Evolutionary conservation across 345 rosid genomes (phyloP), one percentile per base, ranked within the genome.

Genomic region (Citrus medica): DNA sequence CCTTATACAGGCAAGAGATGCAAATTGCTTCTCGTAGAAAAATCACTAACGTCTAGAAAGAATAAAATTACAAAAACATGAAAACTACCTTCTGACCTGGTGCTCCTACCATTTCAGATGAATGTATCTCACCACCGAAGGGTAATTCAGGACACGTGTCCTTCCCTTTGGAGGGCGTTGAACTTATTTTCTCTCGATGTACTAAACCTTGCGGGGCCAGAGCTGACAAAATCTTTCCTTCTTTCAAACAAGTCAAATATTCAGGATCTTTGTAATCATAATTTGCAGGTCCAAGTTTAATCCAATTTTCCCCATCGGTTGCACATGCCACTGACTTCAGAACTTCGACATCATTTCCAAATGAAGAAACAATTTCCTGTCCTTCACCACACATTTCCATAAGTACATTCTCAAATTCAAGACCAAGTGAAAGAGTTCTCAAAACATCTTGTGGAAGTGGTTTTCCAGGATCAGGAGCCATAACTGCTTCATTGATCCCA

Each of bases 401-500:
- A 48, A 92, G 71, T 76, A 82, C 77, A 77, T 79, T 76, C 81
- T 89, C 90, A 86, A 86, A 84, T 75, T 87, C 92, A 77, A 82
- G 78, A 82, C 83, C 88, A 80, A 66, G 79, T 53, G 89, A 91
- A 76, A 93, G 78, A 76, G 82, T 81, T 89, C 83, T 94, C 84
- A 95, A 65, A 85, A 89, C 92, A 81, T 90, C 92, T 75, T 81
- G 84, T 40, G 92, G 85, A 76, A 82, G 84, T 65, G 97, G 97
- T 83, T 89, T 95, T 63, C 91, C 91, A 80, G 90, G 90, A 85
- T 92, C 94, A 85, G 86, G 87, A 73, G 82, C 85, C 78, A 85
- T 77, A 79, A 82, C 84, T 74, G 79, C 82, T 82, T 84, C 93
- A 38, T 66, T 80, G 86, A 86, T 83, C 46, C 93, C 97, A 69